Conservation (phyloP, 768 basidiomycete species). For the Asterophora parasitica region DNA sequence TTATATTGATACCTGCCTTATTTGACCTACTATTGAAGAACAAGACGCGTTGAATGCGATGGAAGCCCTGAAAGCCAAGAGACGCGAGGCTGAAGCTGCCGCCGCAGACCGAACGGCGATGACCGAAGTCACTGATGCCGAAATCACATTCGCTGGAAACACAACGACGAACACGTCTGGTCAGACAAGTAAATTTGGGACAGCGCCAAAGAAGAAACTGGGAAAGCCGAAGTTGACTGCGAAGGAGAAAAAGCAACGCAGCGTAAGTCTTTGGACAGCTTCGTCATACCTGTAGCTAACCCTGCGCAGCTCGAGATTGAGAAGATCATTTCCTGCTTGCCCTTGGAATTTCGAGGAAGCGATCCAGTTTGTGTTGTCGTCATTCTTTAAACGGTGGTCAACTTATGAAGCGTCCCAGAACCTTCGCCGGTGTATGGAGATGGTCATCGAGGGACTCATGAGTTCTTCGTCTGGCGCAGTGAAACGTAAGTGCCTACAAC, state of each 20-base stretch:
- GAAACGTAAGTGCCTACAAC: constrained; percentile 41
- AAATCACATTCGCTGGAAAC: constrained; percentile 37
- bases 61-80: constrained; percentile 42
- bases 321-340: constrained; percentile 67
- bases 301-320: constrained; percentile 56
- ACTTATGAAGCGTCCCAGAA: constrained; percentile 35
- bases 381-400: neutral
- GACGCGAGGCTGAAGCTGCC: constrained; percentile 29
- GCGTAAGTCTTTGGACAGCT: constrained; percentile 36
- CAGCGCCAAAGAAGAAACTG: constrained; percentile 46
- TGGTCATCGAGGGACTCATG: constrained; percentile 72
- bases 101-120: constrained; percentile 36
- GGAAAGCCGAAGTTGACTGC: constrained; percentile 65
- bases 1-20: neutral
- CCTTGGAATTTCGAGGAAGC: constrained; percentile 86
- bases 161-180: constrained; percentile 33
- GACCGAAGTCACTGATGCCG: constrained; percentile 35
- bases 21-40: constrained; percentile 34
- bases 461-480: constrained; percentile 56
- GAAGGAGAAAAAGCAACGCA: constrained; percentile 82
- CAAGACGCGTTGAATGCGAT: constrained; percentile 54
- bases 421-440: constrained; percentile 74
- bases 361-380: constrained; percentile 61
- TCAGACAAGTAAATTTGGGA: constrained; percentile 31
- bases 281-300: neutral